phyloP scores from a whole-genome alignment of 164 flowering plant genomes.

The Annona cherimola region DNA sequence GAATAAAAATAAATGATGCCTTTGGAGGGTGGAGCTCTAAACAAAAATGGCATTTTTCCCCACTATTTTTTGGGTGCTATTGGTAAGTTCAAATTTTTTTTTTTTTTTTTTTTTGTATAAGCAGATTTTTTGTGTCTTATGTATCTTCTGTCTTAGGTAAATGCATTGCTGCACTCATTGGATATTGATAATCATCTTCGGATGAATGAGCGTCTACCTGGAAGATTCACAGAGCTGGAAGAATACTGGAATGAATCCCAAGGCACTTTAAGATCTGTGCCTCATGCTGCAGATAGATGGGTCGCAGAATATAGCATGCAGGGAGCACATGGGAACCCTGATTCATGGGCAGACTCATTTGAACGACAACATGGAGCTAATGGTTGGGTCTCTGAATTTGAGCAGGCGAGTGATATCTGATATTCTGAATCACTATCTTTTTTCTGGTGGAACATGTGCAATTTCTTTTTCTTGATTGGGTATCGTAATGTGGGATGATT shows the following conservation, averaged over 20 bases:
- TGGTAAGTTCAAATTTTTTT: not conserved
- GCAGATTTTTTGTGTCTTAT: not conserved
- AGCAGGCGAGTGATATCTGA: slow-evolving; percentile 44
- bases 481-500: not conserved
- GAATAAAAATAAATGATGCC: too few relatives aligned
- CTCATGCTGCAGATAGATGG: slow-evolving; percentile 64
- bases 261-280: slow-evolving; percentile 29
- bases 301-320: slow-evolving; percentile 55
- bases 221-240: slow-evolving; percentile 71
- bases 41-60: too few relatives aligned
- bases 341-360: slow-evolving; percentile 76
- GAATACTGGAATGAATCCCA: slow-evolving; percentile 93
- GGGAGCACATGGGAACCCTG: slow-evolving; percentile 40
- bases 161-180: slow-evolving; percentile 69
- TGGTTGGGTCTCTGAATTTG: slow-evolving; percentile 97
- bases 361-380: slow-evolving; percentile 74
- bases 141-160: slow-evolving; percentile 47
- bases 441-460: not conserved
- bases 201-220: slow-evolving; percentile 54
- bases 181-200: slow-evolving; percentile 68
- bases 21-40: too few relatives aligned
- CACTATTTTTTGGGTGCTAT: not conserved
- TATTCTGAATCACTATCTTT: not conserved
- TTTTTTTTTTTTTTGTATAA: not conserved
- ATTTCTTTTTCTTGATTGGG: not conserved